Conservation (phyloP, 1,139 yeast species). For the Geotrichum phurueaensis region DNA sequence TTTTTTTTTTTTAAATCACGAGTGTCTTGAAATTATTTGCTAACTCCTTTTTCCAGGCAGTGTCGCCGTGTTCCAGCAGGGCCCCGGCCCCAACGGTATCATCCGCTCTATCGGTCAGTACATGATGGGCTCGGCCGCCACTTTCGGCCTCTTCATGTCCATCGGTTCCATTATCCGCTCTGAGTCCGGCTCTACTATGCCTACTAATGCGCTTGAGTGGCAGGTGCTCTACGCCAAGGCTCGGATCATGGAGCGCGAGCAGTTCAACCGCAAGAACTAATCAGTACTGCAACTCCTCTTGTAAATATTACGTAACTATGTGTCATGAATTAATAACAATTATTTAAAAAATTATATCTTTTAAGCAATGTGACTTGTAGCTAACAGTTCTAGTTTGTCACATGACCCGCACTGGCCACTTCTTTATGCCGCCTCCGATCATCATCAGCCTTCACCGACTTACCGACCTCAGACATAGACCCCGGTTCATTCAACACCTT, state of each 20-base stretch:
- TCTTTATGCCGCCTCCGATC: neutral
- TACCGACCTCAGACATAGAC: neutral
- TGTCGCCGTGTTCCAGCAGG: conserved; percentile 81
- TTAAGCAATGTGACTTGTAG: no score
- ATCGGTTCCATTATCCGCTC: conserved; percentile 81
- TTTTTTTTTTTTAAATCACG: neutral
- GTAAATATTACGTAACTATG: neutral
- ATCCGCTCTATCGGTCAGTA: conserved; percentile 95
- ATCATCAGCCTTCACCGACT: neutral
- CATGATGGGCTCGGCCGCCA: conserved; percentile 94
- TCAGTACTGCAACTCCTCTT: neutral
- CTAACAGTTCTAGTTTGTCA: neutral
- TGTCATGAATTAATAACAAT: neutral
- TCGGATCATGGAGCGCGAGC: conserved; percentile 18
- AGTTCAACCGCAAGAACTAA: conserved; percentile 3
- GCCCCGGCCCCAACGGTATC: conserved; percentile 98
- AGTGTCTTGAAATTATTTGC: no score
- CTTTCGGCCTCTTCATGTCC: conserved; percentile 94
- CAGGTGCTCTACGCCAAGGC: conserved; percentile 28
- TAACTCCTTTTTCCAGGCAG: conserved; percentile 39
- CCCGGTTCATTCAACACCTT: neutral
- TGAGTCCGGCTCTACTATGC: conserved; percentile 37
- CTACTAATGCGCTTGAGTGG: conserved; percentile 31
- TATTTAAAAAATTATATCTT: no score
- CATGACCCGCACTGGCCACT: neutral